A percentile compares a stretch with the other conserved stretches of the same genome.
Conservation (phyloP, 2,329 filamentous ascomycete genomes). For the Hypoxylon sp. region DNA sequence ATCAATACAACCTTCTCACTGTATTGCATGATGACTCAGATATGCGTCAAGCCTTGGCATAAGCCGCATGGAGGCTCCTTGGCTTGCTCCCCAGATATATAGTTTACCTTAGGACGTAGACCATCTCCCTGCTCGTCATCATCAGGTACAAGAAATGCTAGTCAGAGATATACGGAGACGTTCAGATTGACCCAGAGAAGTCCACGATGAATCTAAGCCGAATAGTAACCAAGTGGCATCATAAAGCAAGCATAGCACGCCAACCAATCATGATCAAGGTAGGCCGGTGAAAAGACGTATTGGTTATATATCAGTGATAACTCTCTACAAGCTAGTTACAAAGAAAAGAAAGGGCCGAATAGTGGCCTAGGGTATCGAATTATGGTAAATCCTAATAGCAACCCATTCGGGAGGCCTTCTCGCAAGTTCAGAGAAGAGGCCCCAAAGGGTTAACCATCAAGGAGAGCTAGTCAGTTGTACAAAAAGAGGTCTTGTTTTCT, state of each 20-base stretch:
- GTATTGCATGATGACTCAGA: neutral
- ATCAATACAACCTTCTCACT: neutral
- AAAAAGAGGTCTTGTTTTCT: slow-evolving; percentile 21
- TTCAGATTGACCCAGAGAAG: neutral
- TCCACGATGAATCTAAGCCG: no score
- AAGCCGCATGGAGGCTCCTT: neutral
- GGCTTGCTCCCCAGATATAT: neutral
- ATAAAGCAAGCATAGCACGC: neutral
- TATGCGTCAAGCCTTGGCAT: neutral
- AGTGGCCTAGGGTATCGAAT: slow-evolving; percentile 34
- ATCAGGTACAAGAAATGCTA: no score
- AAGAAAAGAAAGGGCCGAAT: slow-evolving; percentile 15
- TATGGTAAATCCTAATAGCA: slow-evolving; percentile 16
- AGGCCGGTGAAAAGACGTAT: neutral
- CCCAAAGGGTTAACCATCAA: slow-evolving; percentile 4
- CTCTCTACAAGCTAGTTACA: slow-evolving; percentile 23
- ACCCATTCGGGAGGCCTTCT: neutral
- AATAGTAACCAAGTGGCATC: no score
- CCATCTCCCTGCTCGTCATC: no score
- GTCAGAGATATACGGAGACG: no score
- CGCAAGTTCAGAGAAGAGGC: neutral
- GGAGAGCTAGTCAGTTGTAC: slow-evolving; percentile 10
- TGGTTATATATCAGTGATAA: slow-evolving; percentile 19
- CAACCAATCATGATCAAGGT: slow-evolving; percentile 42
- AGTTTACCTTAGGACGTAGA: no score